Conservation (phyloP, 2,329 filamentous ascomycete genomes). For the Lachnellula suecica region DNA sequence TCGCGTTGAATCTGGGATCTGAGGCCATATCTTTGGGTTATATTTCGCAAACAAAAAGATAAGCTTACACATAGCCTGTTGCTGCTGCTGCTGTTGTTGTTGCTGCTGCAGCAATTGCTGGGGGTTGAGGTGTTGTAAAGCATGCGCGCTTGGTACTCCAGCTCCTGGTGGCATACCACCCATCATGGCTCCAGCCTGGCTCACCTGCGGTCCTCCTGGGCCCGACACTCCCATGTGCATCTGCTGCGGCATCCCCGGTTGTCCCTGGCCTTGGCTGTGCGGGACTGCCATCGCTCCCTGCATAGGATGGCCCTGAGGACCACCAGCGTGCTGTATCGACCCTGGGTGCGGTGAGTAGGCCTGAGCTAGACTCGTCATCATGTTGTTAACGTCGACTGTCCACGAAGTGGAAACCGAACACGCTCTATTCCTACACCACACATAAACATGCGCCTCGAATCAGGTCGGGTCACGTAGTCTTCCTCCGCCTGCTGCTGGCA, state of each 20-base stretch:
- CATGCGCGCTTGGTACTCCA: slow-evolving; percentile 59
- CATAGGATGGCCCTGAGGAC: slow-evolving; percentile 55
- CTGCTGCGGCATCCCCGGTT: slow-evolving; percentile 67
- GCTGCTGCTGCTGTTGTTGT: slow-evolving; percentile 38
- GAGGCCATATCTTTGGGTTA: not conserved
- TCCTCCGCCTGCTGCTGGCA: slow-evolving; percentile 47
- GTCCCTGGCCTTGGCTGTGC: slow-evolving; percentile 63
- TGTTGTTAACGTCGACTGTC: slow-evolving; percentile 48
- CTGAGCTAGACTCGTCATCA: slow-evolving; percentile 70
- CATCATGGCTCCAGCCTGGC: slow-evolving; percentile 71
- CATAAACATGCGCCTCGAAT: slow-evolving; percentile 31
- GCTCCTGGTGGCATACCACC: slow-evolving; percentile 70
- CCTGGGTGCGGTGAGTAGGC: slow-evolving; percentile 70
- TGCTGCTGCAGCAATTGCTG: slow-evolving; percentile 32
- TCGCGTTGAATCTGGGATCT: not conserved
- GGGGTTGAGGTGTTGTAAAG: slow-evolving; percentile 70
- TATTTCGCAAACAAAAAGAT: not conserved
- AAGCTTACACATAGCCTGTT: slow-evolving; percentile 26
- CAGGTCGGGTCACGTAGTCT: slow-evolving; percentile 25
- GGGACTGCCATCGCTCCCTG: slow-evolving; percentile 45
- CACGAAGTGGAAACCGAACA: slow-evolving; percentile 62
- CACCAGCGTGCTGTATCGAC: slow-evolving; percentile 68
- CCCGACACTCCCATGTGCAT: slow-evolving; percentile 73
- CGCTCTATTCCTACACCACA: slow-evolving; percentile 23
- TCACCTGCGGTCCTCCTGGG: slow-evolving; percentile 68